Evolutionary conservation across 441 rosid genomes (phyloP).

Genomic region (Gossypium gossypioides): DNA sequence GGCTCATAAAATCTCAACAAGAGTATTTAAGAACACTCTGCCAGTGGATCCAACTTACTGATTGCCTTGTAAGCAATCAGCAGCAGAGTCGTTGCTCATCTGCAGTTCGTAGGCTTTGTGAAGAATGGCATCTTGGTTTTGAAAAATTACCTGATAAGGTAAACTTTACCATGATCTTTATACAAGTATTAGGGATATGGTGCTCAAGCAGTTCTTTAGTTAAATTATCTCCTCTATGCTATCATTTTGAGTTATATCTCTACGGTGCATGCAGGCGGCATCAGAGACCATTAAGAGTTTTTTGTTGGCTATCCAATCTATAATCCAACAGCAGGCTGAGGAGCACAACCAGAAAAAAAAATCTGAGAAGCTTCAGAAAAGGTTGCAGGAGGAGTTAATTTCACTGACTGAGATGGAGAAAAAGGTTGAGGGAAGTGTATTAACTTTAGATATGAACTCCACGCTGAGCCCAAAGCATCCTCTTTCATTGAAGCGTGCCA

Average conservation of each 20-base stretch:
- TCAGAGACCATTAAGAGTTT: conserved; percentile 66
- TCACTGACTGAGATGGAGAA: conserved; percentile 58
- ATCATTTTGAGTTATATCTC: background rate
- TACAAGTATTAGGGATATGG: background rate
- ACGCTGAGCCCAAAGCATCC: conserved; percentile 67
- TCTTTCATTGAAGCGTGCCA: conserved; percentile 50
- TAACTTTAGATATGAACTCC: conserved; percentile 26
- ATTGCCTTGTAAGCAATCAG: conserved; percentile 41
- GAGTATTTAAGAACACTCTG: too few relatives aligned
- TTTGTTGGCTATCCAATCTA: conserved; percentile 45
- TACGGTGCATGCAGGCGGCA: conserved; percentile 36
- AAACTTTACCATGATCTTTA: background rate
- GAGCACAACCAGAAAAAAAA: conserved; percentile 49
- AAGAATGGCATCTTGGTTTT: conserved; percentile 58
- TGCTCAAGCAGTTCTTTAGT: background rate
- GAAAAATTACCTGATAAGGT: conserved; percentile 83
- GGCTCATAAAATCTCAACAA: too few relatives aligned
- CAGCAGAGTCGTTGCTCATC: conserved; percentile 39
- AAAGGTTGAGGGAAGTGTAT: conserved; percentile 19
- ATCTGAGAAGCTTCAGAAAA: conserved; percentile 58
- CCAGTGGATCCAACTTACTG: conserved; percentile 26
- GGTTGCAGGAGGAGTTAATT: conserved; percentile 56
- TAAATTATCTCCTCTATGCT: background rate
- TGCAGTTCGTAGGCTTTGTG: conserved; percentile 52
- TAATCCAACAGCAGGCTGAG: conserved; percentile 55